Conservation (phyloP, 2,329 filamentous ascomycete species). For the Fusarium compactum region DNA sequence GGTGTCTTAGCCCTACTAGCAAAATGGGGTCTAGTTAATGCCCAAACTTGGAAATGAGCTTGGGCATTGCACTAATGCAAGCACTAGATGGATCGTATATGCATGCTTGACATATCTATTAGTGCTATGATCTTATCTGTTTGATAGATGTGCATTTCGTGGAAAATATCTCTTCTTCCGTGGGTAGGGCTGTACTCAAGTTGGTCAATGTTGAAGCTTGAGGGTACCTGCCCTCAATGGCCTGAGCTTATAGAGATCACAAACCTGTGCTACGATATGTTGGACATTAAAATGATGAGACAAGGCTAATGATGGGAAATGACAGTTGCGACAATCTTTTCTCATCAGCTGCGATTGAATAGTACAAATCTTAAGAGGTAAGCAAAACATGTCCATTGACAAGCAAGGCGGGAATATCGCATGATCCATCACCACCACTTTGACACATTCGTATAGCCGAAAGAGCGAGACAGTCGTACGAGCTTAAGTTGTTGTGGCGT, state of each 20-base stretch:
- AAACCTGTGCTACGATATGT: neutral
- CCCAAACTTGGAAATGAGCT: neutral
- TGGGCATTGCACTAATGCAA: neutral
- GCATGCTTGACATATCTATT: neutral
- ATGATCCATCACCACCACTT: neutral
- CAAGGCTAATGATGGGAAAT: neutral
- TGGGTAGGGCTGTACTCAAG: neutral
- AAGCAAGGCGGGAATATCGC: neutral
- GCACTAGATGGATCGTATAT: neutral
- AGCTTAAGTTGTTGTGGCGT: neutral
- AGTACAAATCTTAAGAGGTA: neutral
- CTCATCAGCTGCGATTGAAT: neutral
- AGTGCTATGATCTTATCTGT: neutral
- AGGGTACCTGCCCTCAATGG: neutral
- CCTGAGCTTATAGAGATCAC: neutral
- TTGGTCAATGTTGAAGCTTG: neutral
- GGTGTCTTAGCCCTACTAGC: neutral
- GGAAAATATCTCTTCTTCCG: too few species aligned
- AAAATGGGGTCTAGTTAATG: neutral
- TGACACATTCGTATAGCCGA: neutral
- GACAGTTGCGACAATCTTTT: neutral
- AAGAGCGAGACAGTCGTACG: neutral
- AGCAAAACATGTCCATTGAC: neutral
- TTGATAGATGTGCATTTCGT: neutral
- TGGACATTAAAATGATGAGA: neutral